These are phyloP conservation scores for Lentinus tigrinus DNA, from an alignment of 768 basidiomycete genomes.

Conservation along the genomic window DNA sequence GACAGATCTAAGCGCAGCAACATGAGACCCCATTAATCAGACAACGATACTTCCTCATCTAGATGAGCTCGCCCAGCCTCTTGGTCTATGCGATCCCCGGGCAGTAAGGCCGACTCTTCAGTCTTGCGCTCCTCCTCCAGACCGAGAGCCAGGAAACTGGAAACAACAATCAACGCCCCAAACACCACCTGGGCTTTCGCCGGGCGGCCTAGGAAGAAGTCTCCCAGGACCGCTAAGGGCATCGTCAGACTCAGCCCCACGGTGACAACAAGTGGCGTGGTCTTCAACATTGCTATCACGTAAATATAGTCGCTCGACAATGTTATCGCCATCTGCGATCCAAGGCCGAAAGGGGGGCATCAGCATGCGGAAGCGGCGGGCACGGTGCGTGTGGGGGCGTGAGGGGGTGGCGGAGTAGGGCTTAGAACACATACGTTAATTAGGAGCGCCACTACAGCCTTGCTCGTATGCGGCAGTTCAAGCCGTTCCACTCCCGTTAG, in stretches of 20 bases:
- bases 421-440: slow-evolving; percentile 47
- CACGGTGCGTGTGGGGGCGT: not conserved
- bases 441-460: slow-evolving; percentile 47
- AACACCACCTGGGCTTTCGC: slow-evolving; percentile 58
- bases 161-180: slow-evolving; percentile 76
- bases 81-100: slow-evolving; percentile 16
- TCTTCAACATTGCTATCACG: slow-evolving; percentile 92
- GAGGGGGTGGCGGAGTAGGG: not conserved
- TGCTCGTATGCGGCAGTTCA: slow-evolving; percentile 58
- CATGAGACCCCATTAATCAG: not conserved
- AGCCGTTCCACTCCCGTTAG: slow-evolving; percentile 69
- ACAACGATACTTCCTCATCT: slow-evolving; percentile 7
- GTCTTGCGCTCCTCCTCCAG: slow-evolving; percentile 42
- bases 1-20: not conserved
- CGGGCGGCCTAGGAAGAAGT: slow-evolving; percentile 61
- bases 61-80: slow-evolving; percentile 11
- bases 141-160: slow-evolving; percentile 77
- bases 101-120: slow-evolving; percentile 21
- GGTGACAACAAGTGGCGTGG: slow-evolving; percentile 91
- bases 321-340: slow-evolving; percentile 74
- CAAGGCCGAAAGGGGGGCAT: not conserved
- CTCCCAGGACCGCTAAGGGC: slow-evolving; percentile 85
- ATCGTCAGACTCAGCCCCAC: slow-evolving; percentile 92
- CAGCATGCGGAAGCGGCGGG: not conserved
- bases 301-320: slow-evolving; percentile 84